These are phyloP conservation scores for Cucurbita maxima DNA, from an alignment of 306 rosid genomes.

Conservation along the genomic window DNA sequence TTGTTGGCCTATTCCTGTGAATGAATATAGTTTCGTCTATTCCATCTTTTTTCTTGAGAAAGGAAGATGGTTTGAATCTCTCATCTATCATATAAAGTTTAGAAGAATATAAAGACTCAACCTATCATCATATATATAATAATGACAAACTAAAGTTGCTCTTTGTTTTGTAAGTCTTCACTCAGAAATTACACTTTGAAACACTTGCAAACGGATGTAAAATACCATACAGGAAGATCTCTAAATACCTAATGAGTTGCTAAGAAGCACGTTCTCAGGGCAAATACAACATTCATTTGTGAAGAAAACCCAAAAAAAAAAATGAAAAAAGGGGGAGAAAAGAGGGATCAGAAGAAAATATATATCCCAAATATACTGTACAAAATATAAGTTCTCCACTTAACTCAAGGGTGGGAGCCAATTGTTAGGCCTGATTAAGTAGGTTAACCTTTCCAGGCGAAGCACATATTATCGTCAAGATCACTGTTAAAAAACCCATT, in stretches of 20 bases:
- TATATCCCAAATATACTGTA: slow-evolving; percentile 48
- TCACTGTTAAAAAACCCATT: slow-evolving; percentile 52
- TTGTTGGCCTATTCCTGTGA: no score
- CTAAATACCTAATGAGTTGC: background rate
- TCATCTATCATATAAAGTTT: no score
- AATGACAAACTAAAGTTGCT: background rate
- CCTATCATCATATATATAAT: background rate
- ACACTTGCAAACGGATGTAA: background rate
- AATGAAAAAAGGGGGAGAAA: background rate
- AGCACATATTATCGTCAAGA: slow-evolving; percentile 65
- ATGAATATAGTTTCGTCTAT: no score
- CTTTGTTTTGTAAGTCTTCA: background rate
- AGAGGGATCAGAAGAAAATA: background rate
- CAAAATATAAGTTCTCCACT: slow-evolving; percentile 34
- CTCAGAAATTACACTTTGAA: background rate
- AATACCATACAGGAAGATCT: background rate
- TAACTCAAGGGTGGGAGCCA: slow-evolving; percentile 26
- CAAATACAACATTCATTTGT: background rate
- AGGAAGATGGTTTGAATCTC: no score
- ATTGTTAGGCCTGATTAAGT: slow-evolving; percentile 30
- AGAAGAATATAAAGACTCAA: background rate
- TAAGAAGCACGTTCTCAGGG: background rate
- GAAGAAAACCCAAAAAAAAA: slow-evolving; percentile 9
- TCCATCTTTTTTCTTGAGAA: no score
- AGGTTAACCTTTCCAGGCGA: slow-evolving; percentile 71